Base-by-base conservation (phyloP, 192 early-diverging fungal genomes). In the Jimgerdemannia lactiflua region DNA sequence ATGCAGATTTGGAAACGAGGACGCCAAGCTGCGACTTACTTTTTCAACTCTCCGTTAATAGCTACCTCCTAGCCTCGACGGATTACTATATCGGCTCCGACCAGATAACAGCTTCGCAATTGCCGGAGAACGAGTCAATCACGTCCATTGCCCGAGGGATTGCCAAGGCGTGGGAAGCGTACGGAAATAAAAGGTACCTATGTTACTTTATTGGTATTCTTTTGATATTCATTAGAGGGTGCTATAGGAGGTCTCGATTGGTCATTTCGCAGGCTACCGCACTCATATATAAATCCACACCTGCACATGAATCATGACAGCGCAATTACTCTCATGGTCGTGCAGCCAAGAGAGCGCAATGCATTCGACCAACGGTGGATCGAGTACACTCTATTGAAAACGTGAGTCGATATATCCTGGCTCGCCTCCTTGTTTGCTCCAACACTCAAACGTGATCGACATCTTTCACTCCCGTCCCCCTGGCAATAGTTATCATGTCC, bases 341-440 rank as follows among this genome's bases (percentile, higher is more conserved):
- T 95, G 39, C 96, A 97, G 77, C 94, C 95, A 42, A 87, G 83
- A n/a, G 97, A 99, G 82, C 88, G 94, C 44, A 99, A 99, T 74
- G 87, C 89, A 19, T 96, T 94, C 83, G 97, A 99, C 83, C 97
- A 99, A 80, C 88, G 95, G 65, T 91, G 87, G 86, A 90, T 97
- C 49, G 94, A 96, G 75, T 93, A 94, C 70, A 83, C 77, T n/a
- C 79, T 97, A n/a, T 84, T 92, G 49, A 80, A 89, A 75, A 82
- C 67, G 85, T 86, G 77, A 74, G 77, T 69, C 41, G 66, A 9
- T 18, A 40, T 14, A 14, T 64, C 64, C 64, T 64, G 67, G 19
- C 67, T 8, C 67, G 4, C n/a, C 73, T 20, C 70, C 7, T 80
- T 40, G 67, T 17, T 59, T 49, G 40, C 63, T 69, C 39, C 11